Evolutionary conservation across 805 yeast species (phyloP).

Genomic region (Yarrowia phangngaensis): DNA sequence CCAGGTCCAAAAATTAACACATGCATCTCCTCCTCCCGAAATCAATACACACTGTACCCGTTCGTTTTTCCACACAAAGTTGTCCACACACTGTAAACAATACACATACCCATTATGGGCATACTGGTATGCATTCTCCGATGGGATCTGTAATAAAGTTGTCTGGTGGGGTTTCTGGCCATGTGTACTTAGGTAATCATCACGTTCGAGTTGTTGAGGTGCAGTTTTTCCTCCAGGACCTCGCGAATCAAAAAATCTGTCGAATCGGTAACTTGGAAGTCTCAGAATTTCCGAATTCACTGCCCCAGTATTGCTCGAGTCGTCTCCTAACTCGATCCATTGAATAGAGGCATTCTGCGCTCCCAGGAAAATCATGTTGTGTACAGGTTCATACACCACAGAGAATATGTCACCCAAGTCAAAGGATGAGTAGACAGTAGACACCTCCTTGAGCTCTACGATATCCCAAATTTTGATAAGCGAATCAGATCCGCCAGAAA

Average conservation of each 20-base stretch:
- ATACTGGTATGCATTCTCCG: constrained; percentile 61
- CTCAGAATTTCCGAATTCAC: constrained; percentile 30
- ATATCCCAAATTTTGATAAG: constrained; percentile 82
- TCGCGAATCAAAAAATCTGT: constrained; percentile 81
- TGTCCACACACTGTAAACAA: constrained; percentile 26
- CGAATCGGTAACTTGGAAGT: constrained; percentile 65
- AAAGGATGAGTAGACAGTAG: constrained; percentile 74
- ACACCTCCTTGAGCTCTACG: constrained; percentile 43
- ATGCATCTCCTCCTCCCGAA: constrained; percentile 90
- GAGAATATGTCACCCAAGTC: constrained; percentile 95
- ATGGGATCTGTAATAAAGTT: constrained; percentile 49
- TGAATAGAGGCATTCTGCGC: constrained; percentile 88
- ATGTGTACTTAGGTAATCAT: constrained; percentile 22
- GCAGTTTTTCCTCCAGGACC: constrained; percentile 69
- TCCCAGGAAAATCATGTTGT: constrained; percentile 71
- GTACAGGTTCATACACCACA: constrained; percentile 58
- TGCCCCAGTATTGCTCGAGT: constrained; percentile 34
- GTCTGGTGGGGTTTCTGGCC: constrained; percentile 29
- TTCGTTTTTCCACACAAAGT: constrained; percentile 19
- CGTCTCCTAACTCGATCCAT: constrained; percentile 52
- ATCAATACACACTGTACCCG: constrained; percentile 40
- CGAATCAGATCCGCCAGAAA: constrained; percentile 89
- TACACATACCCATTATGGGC: constrained; percentile 93
- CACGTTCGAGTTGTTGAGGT: constrained; percentile 35
- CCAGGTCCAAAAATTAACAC: constrained; percentile 73